These are phyloP conservation scores for Climacium dendroides DNA, from an alignment of 225 moss, liverwort and hornwort species.

Conservation along the genomic window DNA sequence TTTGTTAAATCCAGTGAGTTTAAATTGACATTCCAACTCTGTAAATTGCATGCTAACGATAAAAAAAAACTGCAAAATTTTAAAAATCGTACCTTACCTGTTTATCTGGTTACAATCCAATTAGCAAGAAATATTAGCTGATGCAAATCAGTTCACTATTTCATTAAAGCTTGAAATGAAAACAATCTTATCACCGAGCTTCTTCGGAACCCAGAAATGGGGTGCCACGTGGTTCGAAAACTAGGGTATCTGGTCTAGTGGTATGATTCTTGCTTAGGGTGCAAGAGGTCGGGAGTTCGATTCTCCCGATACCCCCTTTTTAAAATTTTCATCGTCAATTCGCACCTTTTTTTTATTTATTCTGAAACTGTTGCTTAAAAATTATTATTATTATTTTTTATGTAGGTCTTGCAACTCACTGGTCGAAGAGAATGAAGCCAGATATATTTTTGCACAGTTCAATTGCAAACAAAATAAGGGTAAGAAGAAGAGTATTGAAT, in stretches of 20 bases:
- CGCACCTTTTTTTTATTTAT: too few relatives aligned
- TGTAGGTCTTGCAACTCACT: too few relatives aligned
- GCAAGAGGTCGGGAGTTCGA: not conserved
- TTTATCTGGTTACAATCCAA: not conserved
- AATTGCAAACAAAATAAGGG: not conserved
- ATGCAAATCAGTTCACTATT: not conserved
- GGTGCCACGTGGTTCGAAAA: rapidly evolving
- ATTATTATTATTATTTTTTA: too few relatives aligned
- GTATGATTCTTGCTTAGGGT: not conserved
- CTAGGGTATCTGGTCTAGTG: not conserved
- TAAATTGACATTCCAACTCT: too few relatives aligned
- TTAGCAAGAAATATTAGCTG: not conserved
- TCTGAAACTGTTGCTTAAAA: not conserved
- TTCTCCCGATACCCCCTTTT: not conserved
- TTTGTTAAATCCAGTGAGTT: rapidly evolving
- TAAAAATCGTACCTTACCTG: not conserved
- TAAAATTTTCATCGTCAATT: rapidly evolving
- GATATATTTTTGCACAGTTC: not conserved
- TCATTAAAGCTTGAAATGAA: rapidly evolving
- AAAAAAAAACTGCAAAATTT: too few relatives aligned
- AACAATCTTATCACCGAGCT: rapidly evolving
- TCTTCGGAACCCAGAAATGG: rapidly evolving
- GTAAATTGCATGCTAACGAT: too few relatives aligned
- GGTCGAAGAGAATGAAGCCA: not conserved
- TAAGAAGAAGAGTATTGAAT: not conserved